These are phyloP conservation scores for Acer yangbiense DNA, from an alignment of 345 rosid species.

Conservation along the genomic window DNA sequence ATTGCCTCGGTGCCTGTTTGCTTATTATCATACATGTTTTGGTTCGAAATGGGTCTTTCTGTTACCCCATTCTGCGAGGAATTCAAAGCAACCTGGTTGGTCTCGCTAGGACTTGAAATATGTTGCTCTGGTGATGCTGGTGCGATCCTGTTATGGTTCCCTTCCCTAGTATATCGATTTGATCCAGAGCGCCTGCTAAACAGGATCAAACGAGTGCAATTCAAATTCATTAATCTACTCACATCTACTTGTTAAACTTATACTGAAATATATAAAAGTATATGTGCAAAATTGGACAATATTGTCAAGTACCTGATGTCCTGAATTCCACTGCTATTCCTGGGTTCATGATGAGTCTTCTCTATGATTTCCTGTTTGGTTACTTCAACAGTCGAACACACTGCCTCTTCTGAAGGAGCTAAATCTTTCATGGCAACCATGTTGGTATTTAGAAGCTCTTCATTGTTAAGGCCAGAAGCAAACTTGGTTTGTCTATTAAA, in stretches of 20 bases:
- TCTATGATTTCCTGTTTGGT: conserved; percentile 27
- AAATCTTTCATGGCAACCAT: conserved; percentile 22
- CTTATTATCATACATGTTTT: conserved; percentile 3
- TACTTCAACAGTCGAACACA: conserved; percentile 30
- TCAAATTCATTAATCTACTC: neutral
- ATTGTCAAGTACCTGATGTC: conserved; percentile 39
- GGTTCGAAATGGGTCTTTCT: conserved; percentile 13
- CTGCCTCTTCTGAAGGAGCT: conserved; percentile 25
- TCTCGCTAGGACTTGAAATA: conserved; percentile 16
- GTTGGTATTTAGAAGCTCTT: conserved; percentile 35
- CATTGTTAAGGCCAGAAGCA: conserved; percentile 29
- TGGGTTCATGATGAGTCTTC: conserved; percentile 42
- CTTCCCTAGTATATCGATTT: conserved; percentile 50
- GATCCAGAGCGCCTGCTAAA: conserved; percentile 48
- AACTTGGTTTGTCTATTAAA: conserved; percentile 26
- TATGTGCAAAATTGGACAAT: neutral
- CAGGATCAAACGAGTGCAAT: neutral
- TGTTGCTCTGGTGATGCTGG: conserved; percentile 52
- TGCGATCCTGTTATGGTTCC: conserved; percentile 55
- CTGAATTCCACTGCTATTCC: conserved; percentile 29
- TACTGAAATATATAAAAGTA: neutral
- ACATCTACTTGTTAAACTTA: neutral
- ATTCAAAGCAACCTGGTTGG: conserved; percentile 22
- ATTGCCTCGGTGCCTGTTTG: conserved; percentile 5
- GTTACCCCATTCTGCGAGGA: conserved; percentile 14